Evolutionary conservation across 192 early-diverging fungal species (phyloP), one percentile per base, ranked within the genome.

Genomic region (Chytriomyces sp.): DNA sequence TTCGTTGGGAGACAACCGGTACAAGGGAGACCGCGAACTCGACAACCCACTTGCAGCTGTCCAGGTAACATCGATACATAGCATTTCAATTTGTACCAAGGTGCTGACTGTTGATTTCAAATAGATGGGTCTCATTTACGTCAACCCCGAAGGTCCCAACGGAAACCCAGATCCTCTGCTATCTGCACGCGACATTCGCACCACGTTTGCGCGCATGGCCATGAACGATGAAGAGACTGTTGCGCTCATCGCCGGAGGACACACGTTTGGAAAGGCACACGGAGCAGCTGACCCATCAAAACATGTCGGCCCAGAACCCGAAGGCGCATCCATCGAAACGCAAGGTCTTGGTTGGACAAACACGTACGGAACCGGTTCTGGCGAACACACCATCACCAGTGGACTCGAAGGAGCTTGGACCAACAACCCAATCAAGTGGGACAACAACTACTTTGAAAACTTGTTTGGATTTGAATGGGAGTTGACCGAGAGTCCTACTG

Each of bases 171-270:
- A 72, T 26, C 71, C 71, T 6, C 7, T 62, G 35, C 5, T 26
- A 7, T 6, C 71, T 61, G 71, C 71, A 6, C 11, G 57, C 13
- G 77, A 78, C 45, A 78, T 78, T 45, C 67, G 77, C 43, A 72
- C 76, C 24, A 78, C 68, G 10, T 78, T 78, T 61, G 71, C 50
- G 20, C 67, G 71, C 8, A 80, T 82, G 80, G 77, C 85, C 16
- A 91, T 92, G 78, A 87, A 89, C 79, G 88, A 90, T 76, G 88
- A 88, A 72, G 94, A 96, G 79, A 96, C 94, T 74, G 91, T 82
- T 28, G 69, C 66, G 24, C 59, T 82, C 28, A 69, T 73, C 13
- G 77, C 81, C 9, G 64, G 77, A 23, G 75, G 78, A n/a, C 65
- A 74, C 72, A 69, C 67, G 61, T 77, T 69, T 57, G 77, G 78